A percentile compares a stretch with the other conserved stretches of the same genome.
Evolutionary conservation across 2,329 filamentous ascomycete genomes (phyloP).

Genomic region (Cladophialophora carrionii): DNA sequence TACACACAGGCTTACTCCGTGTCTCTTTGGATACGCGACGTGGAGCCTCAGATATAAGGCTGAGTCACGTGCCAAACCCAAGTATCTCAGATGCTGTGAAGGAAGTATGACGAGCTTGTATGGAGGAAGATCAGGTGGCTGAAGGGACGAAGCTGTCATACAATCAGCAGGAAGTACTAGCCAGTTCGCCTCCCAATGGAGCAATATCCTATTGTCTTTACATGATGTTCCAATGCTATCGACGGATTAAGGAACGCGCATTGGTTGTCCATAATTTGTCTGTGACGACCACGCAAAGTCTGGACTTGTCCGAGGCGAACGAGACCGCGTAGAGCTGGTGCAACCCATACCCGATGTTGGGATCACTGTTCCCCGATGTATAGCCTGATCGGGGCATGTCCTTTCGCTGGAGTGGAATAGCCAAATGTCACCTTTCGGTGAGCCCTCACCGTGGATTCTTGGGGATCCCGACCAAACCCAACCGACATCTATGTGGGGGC

Average conservation of each 20-base stretch:
- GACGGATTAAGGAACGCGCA: neutral
- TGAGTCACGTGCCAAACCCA: neutral
- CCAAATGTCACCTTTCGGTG: neutral
- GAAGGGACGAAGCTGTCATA: neutral
- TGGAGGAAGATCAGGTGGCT: neutral
- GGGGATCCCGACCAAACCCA: neutral
- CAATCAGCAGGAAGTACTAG: neutral
- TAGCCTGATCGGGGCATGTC: neutral
- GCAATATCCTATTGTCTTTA: neutral
- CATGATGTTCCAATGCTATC: neutral
- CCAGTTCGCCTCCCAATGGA: neutral
- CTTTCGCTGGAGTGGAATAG: neutral
- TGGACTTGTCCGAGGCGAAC: neutral
- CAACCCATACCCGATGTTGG: neutral
- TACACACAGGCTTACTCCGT: neutral
- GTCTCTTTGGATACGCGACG: neutral
- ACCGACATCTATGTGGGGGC: neutral
- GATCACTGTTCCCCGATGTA: neutral
- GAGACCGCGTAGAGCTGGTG: neutral
- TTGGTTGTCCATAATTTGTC: neutral
- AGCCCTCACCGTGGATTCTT: neutral
- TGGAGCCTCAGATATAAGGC: neutral
- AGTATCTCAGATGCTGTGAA: neutral
- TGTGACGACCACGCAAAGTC: neutral
- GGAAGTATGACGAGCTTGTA: neutral